These are phyloP conservation scores for Symbiodinium pilosum DNA, from an alignment of 73 alveolate genomes.

Conservation along the genomic window DNA sequence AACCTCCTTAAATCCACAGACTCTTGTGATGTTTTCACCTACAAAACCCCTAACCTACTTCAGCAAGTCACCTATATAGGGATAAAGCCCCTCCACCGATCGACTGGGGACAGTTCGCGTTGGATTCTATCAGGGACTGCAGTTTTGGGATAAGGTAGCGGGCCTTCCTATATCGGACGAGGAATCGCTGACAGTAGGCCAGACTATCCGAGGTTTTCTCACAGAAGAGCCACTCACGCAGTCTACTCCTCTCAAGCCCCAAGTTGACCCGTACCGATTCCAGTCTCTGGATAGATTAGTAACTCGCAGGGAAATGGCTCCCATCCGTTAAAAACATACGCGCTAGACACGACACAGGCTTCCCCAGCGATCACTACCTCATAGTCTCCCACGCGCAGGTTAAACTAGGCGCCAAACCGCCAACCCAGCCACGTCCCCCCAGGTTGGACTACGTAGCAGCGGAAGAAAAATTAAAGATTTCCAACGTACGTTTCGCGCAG, in stretches of 20 bases:
- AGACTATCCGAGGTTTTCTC: background rate
- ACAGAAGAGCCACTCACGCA: background rate
- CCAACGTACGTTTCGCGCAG: no score
- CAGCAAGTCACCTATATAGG: background rate
- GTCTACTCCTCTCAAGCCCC: background rate
- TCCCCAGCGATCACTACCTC: conserved; percentile 38
- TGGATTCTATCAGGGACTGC: background rate
- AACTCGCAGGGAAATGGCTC: background rate
- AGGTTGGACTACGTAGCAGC: no score
- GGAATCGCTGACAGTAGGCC: background rate
- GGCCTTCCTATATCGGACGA: background rate
- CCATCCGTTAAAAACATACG: background rate
- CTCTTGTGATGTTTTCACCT: conserved; percentile 1
- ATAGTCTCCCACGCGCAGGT: background rate
- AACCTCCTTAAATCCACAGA: background rate
- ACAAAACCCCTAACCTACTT: background rate
- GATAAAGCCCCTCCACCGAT: background rate
- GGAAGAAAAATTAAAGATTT: no score
- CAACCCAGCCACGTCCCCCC: no score
- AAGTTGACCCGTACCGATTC: background rate
- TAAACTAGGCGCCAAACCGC: background rate
- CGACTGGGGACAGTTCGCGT: background rate
- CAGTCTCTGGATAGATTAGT: background rate
- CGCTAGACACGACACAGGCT: background rate
- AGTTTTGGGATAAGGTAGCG: background rate